Conservation (phyloP, 768 basidiomycete genomes). For the Sarcodon sp. region DNA sequence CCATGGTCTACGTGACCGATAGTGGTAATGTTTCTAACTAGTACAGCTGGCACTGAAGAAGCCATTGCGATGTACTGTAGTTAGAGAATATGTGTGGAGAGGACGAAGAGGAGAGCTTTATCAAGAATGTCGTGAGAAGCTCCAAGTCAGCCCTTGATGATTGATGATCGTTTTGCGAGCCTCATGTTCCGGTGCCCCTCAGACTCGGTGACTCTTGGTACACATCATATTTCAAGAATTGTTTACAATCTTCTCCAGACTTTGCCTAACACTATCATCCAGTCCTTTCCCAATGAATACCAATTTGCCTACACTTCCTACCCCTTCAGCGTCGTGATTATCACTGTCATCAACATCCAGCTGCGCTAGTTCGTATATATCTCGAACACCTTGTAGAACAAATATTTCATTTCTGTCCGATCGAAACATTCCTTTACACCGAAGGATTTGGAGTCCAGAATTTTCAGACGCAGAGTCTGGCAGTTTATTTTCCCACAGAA, state of each 20-base stretch:
- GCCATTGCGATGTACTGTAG: no score
- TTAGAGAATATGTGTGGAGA: no score
- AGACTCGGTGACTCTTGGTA: no score
- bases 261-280: slow-evolving; percentile 37
- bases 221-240: no score
- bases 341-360: slow-evolving; percentile 17
- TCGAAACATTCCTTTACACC: slow-evolving; percentile 79
- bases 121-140: no score
- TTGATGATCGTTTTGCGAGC: no score
- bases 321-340: slow-evolving; percentile 26
- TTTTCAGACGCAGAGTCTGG: slow-evolving; percentile 16
- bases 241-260: slow-evolving; percentile 23
- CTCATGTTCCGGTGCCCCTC: no score
- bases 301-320: slow-evolving; percentile 61
- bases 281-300: slow-evolving; percentile 84
- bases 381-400: slow-evolving; percentile 87
- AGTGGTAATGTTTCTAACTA: slow-evolving; percentile 72
- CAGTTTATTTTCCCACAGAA: slow-evolving; percentile 71
- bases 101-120: no score
- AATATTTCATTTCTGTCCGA: slow-evolving; percentile 40
- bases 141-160: no score
- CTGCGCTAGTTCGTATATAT: slow-evolving; percentile 67
- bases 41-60: slow-evolving; percentile 18
- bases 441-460: slow-evolving; percentile 44
- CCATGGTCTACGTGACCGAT: slow-evolving; percentile 93